A percentile compares a stretch with the other conserved stretches of the same genome.
These are phyloP conservation scores for Ophiocordyceps camponoti-leonardi DNA, from an alignment of 2,329 filamentous ascomycete species.

Conservation along the genomic window DNA sequence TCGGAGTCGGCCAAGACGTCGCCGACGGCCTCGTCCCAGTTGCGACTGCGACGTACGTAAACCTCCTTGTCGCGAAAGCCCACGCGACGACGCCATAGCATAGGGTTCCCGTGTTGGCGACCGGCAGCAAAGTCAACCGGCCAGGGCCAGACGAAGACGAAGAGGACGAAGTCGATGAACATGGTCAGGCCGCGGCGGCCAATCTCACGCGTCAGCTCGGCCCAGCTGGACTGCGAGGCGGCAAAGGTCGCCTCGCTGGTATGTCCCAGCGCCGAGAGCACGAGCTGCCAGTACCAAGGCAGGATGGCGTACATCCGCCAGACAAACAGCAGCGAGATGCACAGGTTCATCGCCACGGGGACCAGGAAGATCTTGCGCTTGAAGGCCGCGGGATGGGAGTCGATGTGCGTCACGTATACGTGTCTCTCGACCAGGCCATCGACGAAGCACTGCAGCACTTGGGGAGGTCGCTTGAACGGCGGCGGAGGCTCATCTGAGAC, in stretches of 20 bases:
- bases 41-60: conserved; percentile 59
- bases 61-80: conserved; percentile 71
- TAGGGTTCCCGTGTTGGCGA: conserved; percentile 38
- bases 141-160: conserved; percentile 55
- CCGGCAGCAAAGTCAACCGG: conserved; percentile 55
- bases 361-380: conserved; percentile 75
- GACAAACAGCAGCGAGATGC: conserved; percentile 44
- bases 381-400: conserved; percentile 48
- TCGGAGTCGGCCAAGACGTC: conserved; percentile 34
- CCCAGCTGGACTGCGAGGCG: conserved; percentile 35
- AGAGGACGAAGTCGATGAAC: conserved; percentile 54
- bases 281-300: conserved; percentile 55
- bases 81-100: conserved; percentile 53
- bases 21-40: conserved; percentile 47
- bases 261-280: conserved; percentile 47
- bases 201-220: conserved; percentile 38
- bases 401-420: conserved; percentile 75
- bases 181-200: conserved; percentile 45
- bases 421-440: conserved; percentile 46
- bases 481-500: conserved; percentile 23
- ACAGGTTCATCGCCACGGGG: conserved; percentile 58
- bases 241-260: conserved; percentile 50
- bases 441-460: conserved; percentile 48
- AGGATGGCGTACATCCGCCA: conserved; percentile 52
- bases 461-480: conserved; percentile 52